Base-by-base conservation (phyloP, 192 early-diverging fungal genomes). In the Coemansia sp. region DNA sequence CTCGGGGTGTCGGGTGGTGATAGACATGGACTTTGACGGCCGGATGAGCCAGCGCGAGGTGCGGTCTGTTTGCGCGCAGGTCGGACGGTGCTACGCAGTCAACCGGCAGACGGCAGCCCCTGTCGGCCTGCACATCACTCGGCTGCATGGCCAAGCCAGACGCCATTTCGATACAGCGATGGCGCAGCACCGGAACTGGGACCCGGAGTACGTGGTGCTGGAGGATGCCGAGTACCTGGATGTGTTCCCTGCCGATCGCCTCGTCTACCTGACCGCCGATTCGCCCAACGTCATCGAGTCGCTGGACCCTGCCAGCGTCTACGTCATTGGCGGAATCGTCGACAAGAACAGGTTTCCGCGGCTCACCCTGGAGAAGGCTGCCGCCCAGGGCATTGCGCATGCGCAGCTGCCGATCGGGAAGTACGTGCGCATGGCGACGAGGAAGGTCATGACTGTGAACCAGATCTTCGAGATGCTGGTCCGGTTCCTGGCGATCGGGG, bases 391-490 rank as follows among this genome's bases (percentile, higher is more conserved):
- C 32, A 89, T 97, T 18, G 71, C 76, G 0, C 89, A 90, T 9
- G 95, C 87, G 26, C 86, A 88, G 68, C 85, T 99, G 59, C 96
- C 96, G 1, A 95, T 99, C 66, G 90, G 87, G 6, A 84, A 95
- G 41, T 94, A 92, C 71, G 84, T 99, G 43, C 74, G 90, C 59
- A 82, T 99, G 85, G 72, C 84, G 7, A 85, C 90, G 37, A 79
- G 97, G 16, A 91, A 91, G 56, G 91, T 99, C 6, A 76, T 99
- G 48, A 94, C 97, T 8, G 91, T 97, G 26, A 99, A 99, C 81
- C 97, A 98, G 74, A 93, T 98, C 37, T 90, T 92, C 64, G 94
- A 97, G 68, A 98, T 97, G 71, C 87, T 99, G 66, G 26, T 93
- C 6, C 77, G 87, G 65, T 96, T 88, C 71, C 70, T 95, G 6